Evolutionary conservation across 2,329 filamentous ascomycete species (phyloP), one percentile per base, ranked within the genome.

Genomic region (Aschersonia sp.): DNA sequence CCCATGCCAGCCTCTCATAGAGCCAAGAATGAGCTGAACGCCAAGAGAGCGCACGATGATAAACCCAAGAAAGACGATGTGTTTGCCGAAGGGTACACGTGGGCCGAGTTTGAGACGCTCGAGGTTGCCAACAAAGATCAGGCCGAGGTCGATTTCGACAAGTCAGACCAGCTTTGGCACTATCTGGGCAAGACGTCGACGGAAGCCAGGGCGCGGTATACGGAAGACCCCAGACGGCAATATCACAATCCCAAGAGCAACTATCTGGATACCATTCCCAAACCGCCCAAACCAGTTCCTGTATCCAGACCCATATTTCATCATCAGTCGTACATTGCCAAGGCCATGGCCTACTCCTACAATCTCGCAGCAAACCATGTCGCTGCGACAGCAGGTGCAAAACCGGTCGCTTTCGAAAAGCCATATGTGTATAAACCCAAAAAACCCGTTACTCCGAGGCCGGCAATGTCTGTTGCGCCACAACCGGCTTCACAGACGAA

Each of bases 151-250:
- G 79, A 94, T 58, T 63, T 95, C 7, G 66, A 66, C 51, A 85
- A 84, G 60, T 72, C 81, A 12, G 77, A 90, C 51, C 82, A 86
- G 60, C 63, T 95, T 14, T 97, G 89, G 87, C 78, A 87, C 66
- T 97, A 96, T 62, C 73, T 98, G 51, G 87, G 87, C 33, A 79
- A 79, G 61, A 78, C 76, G 22, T 97, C 90, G 29, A 96, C 90
- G 6, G 90, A 97, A 59, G 85, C 87, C 47, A 88, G 83, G 63
- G 83, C 88, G 30, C 87, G 94, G 61, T 98, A 92, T 65, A 94
- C 89, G 5, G 85, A 92, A 57, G 81, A 94, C 64, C 78, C 75
- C 42, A 53, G 58, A 7, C 71, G 64, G 10, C 72, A 65, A n/a
- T 68, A 68, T 43, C 74, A 87, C 62, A 86, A 87, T 50, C 67